A percentile compares a stretch with the other conserved stretches of the same genome.
These are phyloP conservation scores for Glycine latifolia DNA, from an alignment of 306 rosid species.

Conservation along the genomic window DNA sequence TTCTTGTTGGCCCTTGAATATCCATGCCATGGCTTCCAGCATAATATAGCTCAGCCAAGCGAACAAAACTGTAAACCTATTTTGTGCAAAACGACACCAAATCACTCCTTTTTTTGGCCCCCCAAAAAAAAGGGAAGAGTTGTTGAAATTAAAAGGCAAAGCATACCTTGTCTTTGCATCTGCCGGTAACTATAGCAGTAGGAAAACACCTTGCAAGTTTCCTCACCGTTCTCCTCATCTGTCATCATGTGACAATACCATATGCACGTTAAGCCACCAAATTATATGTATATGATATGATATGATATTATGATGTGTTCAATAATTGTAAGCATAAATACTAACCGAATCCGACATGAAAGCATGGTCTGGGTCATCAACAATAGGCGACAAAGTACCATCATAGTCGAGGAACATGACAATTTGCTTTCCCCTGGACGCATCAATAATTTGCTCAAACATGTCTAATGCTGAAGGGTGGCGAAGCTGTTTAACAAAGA, in stretches of 20 bases:
- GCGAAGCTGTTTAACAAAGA: slow-evolving; percentile 55
- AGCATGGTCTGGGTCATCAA: slow-evolving; percentile 86
- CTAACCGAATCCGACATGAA: slow-evolving; percentile 82
- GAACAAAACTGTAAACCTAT: slow-evolving; percentile 84
- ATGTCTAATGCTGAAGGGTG: slow-evolving; percentile 91
- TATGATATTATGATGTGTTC: neutral
- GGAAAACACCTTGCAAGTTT: slow-evolving; percentile 82
- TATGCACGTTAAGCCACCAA: slow-evolving; percentile 9
- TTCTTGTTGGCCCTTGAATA: slow-evolving; percentile 85
- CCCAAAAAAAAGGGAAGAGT: neutral
- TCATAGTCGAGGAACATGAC: slow-evolving; percentile 93
- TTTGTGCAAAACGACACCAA: neutral
- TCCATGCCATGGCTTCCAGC: slow-evolving; percentile 99
- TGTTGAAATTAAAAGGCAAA: neutral
- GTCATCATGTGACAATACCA: slow-evolving; percentile 21
- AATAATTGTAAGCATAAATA: neutral
- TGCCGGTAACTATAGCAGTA: slow-evolving; percentile 90
- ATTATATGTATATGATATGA: neutral
- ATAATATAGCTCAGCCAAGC: slow-evolving; percentile 85
- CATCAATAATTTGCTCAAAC: slow-evolving; percentile 80
- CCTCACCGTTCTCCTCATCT: slow-evolving; percentile 92
- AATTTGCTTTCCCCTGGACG: slow-evolving; percentile 79
- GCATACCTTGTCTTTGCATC: slow-evolving; percentile 86
- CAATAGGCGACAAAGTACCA: slow-evolving; percentile 94
- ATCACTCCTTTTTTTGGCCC: neutral